These are phyloP conservation scores for Tricholoma flavovirens DNA, from an alignment of 768 basidiomycete species.

Conservation along the genomic window DNA sequence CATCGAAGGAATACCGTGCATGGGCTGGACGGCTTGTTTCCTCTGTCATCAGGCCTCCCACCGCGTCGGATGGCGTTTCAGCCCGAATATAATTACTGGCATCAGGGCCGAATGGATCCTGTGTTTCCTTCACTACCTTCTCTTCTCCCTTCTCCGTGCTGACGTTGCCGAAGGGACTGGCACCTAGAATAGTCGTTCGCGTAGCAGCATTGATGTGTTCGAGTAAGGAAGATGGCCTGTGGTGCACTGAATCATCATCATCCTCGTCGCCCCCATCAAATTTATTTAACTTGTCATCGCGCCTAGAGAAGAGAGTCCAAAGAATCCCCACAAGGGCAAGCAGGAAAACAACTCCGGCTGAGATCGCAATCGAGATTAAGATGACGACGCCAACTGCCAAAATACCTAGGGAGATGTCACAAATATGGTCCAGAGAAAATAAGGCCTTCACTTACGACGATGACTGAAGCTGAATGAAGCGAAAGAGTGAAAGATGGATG, in stretches of 20 bases:
- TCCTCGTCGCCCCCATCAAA: conserved; percentile 61
- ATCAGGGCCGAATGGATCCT: conserved; percentile 67
- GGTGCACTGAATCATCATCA: conserved; percentile 70
- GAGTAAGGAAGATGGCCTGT: conserved; percentile 81
- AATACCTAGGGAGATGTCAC: conserved; percentile 50
- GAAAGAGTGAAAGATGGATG: conserved; percentile 80
- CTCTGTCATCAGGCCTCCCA: conserved; percentile 57
- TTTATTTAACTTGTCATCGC: conserved; percentile 66
- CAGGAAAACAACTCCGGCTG: conserved; percentile 89
- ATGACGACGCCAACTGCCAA: conserved; percentile 92
- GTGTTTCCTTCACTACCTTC: conserved; percentile 29
- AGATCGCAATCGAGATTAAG: conserved; percentile 94
- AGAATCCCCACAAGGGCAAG: conserved; percentile 80
- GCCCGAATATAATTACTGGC: conserved; percentile 74
- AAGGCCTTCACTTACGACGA: conserved; percentile 45
- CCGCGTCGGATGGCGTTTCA: conserved; percentile 74
- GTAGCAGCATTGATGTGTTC: conserved; percentile 91
- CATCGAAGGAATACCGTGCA: conserved; percentile 81
- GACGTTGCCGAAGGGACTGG: conserved; percentile 33
- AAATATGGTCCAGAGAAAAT: conserved; percentile 3
- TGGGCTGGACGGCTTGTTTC: conserved; percentile 71
- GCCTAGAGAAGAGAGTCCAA: conserved; percentile 82
- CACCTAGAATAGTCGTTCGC: conserved; percentile 72
- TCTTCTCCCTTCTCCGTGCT: conserved; percentile 55
- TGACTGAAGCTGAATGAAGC: conserved; percentile 69